Base-by-base conservation (phyloP, 2,329 filamentous ascomycete species). In the Didymella arachidicola region DNA sequence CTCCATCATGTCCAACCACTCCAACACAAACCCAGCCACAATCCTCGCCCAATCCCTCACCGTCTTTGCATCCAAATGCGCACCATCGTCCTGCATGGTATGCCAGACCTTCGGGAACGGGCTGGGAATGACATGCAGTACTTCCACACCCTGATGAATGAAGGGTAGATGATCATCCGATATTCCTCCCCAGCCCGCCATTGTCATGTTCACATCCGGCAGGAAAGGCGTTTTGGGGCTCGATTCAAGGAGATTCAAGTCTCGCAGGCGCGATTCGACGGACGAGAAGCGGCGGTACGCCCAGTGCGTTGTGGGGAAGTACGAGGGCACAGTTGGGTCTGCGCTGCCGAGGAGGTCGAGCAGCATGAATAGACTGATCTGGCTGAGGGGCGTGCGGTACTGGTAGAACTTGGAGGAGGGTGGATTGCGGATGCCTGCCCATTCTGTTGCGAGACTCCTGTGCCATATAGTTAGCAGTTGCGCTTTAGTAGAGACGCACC, bases 141-240 rank as follows among this genome's bases (percentile, higher is more conserved):
- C 84, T 27, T 96, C 89, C 0, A 98, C 94, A 1, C 95, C 95
- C 34, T 92, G 86, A 34, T 81, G 81, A 83, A 98, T 87, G 70
- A 99, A 99, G 0, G 95, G 95, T 5, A 97, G 77, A 74, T 99
- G 95, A 71, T 99, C 95, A 73, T 99, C 95, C 62, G 88, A 83
- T 10, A 97, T 86, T 14, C 81, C 77, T n/a, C 78, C 75, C 7
- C 11, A 44, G 16, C 52, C 19, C 4, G 61, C 56, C 54, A 62
- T 62, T 0, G 60, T 69, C 36, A 48, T 61, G 36, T 77, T 72
- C 41, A 77, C 59, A 77, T 87, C 44, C 74, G 82, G 53, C 72
- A 74, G 77, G 69, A 91, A 84, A 79, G 47, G 80, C 71, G 46
- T 1, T 75, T 62, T 25, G 72, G 74, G 75, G 88, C 91, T 19